Percentiles rank a stretch among this genome's conserved stretches.
These are phyloP conservation scores for Acer campestre DNA, from an alignment of 345 rosid species.

Conservation along the genomic window DNA sequence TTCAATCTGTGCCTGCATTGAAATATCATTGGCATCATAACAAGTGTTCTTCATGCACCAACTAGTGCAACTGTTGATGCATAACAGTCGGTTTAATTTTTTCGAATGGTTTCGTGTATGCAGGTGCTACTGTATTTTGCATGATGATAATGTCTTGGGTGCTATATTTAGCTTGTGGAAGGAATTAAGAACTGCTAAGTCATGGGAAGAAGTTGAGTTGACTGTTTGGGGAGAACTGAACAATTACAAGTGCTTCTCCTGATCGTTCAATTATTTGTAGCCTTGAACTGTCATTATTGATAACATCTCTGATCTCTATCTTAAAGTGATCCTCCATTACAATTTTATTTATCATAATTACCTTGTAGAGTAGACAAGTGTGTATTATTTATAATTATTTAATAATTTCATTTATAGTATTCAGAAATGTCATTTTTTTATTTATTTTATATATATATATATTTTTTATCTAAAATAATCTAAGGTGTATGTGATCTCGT, in stretches of 20 bases:
- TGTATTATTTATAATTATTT: not conserved
- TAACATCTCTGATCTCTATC: not conserved
- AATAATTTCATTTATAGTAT: not conserved
- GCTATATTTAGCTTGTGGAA: conserved; percentile 80
- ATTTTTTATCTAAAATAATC: no score
- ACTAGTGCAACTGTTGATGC: not conserved
- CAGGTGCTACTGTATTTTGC: conserved; percentile 93
- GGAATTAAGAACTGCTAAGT: conserved; percentile 55
- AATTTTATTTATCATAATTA: not conserved
- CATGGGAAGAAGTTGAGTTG: conserved; percentile 91
- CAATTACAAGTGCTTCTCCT: conserved; percentile 37
- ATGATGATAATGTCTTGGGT: conserved; percentile 84
- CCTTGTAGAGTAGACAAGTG: not conserved
- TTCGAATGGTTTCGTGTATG: conserved; percentile 12
- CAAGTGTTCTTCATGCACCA: not conserved
- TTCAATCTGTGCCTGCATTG: not conserved
- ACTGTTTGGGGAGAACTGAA: conserved; percentile 81
- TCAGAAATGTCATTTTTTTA: not conserved
- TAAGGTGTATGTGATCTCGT: not conserved
- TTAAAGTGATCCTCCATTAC: not conserved
- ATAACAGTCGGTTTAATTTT: not conserved
- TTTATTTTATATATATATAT: not conserved
- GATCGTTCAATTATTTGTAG: conserved; percentile 13
- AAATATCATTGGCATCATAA: not conserved
- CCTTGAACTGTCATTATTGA: not conserved